phyloP scores from a whole-genome alignment of 495 filamentous ascomycete genomes.

The Tuber borchii region DNA sequence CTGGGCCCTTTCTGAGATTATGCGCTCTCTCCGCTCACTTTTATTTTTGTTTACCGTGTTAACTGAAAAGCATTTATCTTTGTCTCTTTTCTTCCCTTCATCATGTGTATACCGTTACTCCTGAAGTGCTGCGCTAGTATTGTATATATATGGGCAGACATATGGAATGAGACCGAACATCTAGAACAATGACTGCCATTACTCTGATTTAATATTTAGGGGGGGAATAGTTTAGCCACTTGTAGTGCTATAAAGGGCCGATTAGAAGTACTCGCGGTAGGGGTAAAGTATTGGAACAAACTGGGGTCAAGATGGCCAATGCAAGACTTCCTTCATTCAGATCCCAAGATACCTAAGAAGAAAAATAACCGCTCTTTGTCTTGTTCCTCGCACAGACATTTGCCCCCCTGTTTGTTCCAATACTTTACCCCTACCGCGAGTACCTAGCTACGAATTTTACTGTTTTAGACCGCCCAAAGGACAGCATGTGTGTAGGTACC shows the following conservation, averaged over 20 bases:
- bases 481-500: neutral
- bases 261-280: no score
- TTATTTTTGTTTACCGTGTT: constrained; percentile 9
- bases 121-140: constrained; percentile 10
- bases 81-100: constrained; percentile 15
- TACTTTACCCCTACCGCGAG: no score
- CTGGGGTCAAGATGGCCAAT: no score
- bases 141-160: constrained; percentile 25
- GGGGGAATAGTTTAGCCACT: neutral
- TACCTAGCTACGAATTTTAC: no score
- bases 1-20: constrained; percentile 31
- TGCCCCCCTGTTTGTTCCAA: no score
- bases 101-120: constrained; percentile 18
- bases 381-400: no score
- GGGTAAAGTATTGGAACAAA: no score
- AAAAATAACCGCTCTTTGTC: no score
- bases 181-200: neutral
- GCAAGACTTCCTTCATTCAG: no score
- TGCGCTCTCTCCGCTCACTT: constrained; percentile 31
- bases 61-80: constrained; percentile 23
- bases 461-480: neutral
- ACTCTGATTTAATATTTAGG: neutral
- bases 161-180: neutral
- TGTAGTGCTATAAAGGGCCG: neutral
- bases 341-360: no score